Base-by-base conservation (phyloP, 2,329 filamentous ascomycete genomes). In the Sclerotinia borealis region DNA sequence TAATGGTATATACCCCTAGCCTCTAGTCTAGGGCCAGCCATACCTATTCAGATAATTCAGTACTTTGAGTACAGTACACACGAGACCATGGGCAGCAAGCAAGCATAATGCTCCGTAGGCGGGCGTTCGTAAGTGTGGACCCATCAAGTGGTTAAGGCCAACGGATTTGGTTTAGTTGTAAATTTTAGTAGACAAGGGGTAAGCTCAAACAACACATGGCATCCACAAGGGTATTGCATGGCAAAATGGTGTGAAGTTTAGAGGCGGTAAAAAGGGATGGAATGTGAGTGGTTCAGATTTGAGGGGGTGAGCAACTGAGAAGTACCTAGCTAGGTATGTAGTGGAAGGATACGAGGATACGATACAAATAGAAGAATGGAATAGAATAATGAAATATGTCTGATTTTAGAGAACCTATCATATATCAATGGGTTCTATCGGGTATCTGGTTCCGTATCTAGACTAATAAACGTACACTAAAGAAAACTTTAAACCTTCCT, bases 141-240 rank as follows among this genome's bases (percentile, higher is more conserved):
- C 22, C 41, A n/a, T 19, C n/a, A n/a, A 43, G 41, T 43, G 15
- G 19, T 43, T 43, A 1, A 43, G 25, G 13, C 25, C 43, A n/a
- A 34, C 48, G 2, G 6, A 50, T 50, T 1, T 1, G 29, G 48
- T 8, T 34, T 50, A 34, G 48, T n/a, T 2, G 4, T 3, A 13
- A 22, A 4, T 34, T 43, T n/a, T 9, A 22, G 39, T n/a, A 43
- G 25, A 29, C 36, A 7, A 41, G 36, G 51, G 51, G 17, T 17
- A n/a, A 19, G 36, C 22, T 29, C 51, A 34, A 25, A 54, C 51
- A 25, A 54, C 51, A 55, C 51, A 55, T 55, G 51, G 51, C 51
- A 55, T 55, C 13, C 37, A 25, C 51, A 41, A 29, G 39, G 36
- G 51, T 36, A n/a, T 7, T 11, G 25, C 36, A 39, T 29, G 51